Conservation (phyloP, 2,329 filamentous ascomycete species). For the Tympanopsis confertula region DNA sequence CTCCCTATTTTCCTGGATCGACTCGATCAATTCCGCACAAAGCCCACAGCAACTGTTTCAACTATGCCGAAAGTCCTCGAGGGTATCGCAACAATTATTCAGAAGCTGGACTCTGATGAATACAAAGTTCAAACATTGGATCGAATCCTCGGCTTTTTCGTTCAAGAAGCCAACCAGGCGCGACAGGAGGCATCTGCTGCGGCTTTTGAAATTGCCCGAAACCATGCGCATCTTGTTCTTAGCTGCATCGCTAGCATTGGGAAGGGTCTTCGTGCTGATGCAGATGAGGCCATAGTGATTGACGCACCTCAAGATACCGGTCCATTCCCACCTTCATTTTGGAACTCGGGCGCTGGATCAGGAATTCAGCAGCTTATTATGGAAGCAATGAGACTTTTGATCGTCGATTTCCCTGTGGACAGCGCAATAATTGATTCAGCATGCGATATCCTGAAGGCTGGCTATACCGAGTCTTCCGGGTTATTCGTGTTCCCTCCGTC, state of each 20-base stretch:
- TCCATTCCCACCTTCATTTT: background rate
- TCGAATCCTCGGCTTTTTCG: slow-evolving; percentile 21
- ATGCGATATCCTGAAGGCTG: slow-evolving; percentile 30
- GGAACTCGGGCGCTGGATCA: slow-evolving; percentile 11
- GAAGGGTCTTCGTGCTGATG: slow-evolving; percentile 21
- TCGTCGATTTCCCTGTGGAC: slow-evolving; percentile 23
- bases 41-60: slow-evolving; percentile 18
- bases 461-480: slow-evolving; percentile 27
- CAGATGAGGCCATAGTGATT: slow-evolving; percentile 20
- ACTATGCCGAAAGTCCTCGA: slow-evolving; percentile 27
- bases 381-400: slow-evolving; percentile 24
- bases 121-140: slow-evolving; percentile 23
- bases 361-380: slow-evolving; percentile 20
- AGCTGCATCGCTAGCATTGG: slow-evolving; percentile 26
- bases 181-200: background rate
- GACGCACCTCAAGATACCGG: slow-evolving; percentile 13
- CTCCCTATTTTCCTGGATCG: slow-evolving; percentile 27
- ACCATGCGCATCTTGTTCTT: slow-evolving; percentile 19
- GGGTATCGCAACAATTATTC: slow-evolving; percentile 28
- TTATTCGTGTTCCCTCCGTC: slow-evolving; percentile 27
- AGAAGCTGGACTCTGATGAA: slow-evolving; percentile 22
- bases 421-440: slow-evolving; percentile 27
- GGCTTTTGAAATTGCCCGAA: slow-evolving; percentile 10
- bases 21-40: slow-evolving; percentile 22
- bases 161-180: slow-evolving; percentile 16